Percentiles rank a stretch among this genome's conserved stretches.
phyloP scores from a whole-genome alignment of 2,329 filamentous ascomycete genomes.

The Atkinsonella texensis region DNA sequence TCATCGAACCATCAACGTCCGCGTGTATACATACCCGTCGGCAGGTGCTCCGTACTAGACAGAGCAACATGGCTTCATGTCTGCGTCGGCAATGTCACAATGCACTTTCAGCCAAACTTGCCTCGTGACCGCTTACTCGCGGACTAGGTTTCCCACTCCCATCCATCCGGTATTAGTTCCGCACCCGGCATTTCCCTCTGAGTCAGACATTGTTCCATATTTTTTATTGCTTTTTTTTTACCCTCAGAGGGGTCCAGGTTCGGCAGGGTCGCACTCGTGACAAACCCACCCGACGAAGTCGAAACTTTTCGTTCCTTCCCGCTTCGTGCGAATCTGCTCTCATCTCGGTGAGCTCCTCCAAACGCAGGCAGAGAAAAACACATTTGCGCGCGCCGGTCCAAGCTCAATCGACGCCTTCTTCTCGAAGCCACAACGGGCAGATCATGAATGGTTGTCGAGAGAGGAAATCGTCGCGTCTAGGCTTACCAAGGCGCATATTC shows the following conservation, averaged over 20 bases:
- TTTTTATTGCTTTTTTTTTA: background rate
- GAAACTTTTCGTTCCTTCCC: background rate
- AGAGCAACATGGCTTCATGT: background rate
- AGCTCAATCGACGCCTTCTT: background rate
- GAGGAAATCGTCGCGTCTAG: background rate
- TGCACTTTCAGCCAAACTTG: too few species aligned
- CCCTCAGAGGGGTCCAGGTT: background rate
- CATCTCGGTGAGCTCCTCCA: too few species aligned
- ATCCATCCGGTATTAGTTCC: background rate
- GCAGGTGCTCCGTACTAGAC: too few species aligned
- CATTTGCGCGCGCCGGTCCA: background rate
- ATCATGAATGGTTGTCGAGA: slow-evolving; percentile 6
- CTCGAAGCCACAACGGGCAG: background rate
- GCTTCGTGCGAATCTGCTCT: background rate
- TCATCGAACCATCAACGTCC: background rate
- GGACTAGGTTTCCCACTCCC: background rate
- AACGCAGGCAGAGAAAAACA: too few species aligned
- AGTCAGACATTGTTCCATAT: slow-evolving; percentile 1
- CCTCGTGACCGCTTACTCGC: background rate
- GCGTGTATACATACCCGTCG: too few species aligned
- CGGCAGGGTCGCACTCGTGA: slow-evolving; percentile 1
- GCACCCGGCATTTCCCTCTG: background rate
- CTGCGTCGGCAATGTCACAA: background rate
- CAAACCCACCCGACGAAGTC: background rate
- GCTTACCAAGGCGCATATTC: slow-evolving; percentile 1